A percentile compares a stretch with the other conserved stretches of the same genome.
phyloP scores from a whole-genome alignment of 805 yeast genomes.

The Suhomyces pyralidae region DNA sequence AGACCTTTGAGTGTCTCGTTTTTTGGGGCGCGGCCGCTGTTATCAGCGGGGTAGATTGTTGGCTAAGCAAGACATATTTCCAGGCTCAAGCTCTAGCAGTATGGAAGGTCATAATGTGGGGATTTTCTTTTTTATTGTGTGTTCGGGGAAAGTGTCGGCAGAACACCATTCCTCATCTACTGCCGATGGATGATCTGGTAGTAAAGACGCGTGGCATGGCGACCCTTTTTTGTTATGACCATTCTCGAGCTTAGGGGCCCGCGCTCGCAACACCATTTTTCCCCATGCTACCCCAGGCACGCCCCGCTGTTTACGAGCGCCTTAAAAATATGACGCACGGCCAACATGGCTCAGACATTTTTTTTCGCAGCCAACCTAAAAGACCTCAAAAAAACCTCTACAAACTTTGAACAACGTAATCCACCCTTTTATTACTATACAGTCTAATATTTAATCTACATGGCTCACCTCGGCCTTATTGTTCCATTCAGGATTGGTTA shows the following conservation, averaged over 20 bases:
- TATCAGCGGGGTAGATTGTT: not conserved
- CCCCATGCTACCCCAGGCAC: not conserved
- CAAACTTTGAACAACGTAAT: not conserved
- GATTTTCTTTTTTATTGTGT: not conserved
- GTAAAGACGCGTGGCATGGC: not conserved
- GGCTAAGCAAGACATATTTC: not conserved
- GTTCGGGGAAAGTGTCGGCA: not conserved
- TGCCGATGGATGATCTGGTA: not conserved
- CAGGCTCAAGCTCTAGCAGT: not conserved
- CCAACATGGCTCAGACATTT: not conserved
- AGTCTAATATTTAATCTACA: constrained; percentile 37
- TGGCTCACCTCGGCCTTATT: constrained; percentile 55
- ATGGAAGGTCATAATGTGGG: not conserved
- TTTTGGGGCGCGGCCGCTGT: not conserved
- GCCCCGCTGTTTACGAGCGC: not conserved
- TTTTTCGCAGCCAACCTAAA: not conserved
- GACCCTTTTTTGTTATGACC: not conserved
- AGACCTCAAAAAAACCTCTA: not conserved
- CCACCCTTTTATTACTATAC: not conserved
- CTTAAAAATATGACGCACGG: not conserved
- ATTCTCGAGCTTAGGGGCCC: not conserved
- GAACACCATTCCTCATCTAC: not conserved
- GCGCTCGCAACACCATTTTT: not conserved
- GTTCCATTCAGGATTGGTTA: constrained; percentile 60
- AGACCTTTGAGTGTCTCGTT: not conserved